phyloP scores from a whole-genome alignment of 192 early-diverging fungal genomes.

The Dissophora globulifera region DNA sequence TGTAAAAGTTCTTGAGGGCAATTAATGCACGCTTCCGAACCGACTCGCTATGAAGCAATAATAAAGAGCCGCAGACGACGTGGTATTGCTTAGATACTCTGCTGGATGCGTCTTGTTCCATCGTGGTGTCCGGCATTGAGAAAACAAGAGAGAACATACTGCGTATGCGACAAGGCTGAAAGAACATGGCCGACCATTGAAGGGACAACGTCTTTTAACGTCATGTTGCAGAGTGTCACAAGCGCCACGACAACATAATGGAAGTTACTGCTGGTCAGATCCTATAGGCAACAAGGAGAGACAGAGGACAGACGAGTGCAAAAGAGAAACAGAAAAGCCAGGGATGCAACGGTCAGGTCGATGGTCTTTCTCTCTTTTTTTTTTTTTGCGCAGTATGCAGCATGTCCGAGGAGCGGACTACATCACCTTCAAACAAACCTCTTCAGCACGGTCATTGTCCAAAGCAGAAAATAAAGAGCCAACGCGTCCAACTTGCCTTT shows the following conservation, averaged over 20 bases:
- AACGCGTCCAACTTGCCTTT: conserved; percentile 53
- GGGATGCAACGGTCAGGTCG: too few species aligned
- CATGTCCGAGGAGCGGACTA: not conserved
- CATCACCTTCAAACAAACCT: not conserved
- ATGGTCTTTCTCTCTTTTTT: too few species aligned
- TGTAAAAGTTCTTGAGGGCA: conserved; percentile 56
- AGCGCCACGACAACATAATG: conserved; percentile 61
- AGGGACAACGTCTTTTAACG: conserved; percentile 55
- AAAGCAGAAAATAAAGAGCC: too few species aligned
- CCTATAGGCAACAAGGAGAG: conserved; percentile 32
- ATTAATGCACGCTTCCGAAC: conserved; percentile 63
- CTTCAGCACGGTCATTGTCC: too few species aligned
- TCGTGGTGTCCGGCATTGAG: too few species aligned
- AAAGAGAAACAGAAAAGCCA: too few species aligned
- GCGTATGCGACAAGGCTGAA: conserved; percentile 48
- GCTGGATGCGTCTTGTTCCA: too few species aligned
- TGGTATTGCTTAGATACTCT: too few species aligned
- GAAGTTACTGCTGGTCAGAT: conserved; percentile 64
- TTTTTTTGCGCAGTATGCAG: too few species aligned
- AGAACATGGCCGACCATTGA: conserved; percentile 55
- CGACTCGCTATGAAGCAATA: conserved; percentile 59
- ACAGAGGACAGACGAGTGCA: too few species aligned
- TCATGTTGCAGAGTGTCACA: conserved; percentile 59
- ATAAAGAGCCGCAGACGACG: too few species aligned
- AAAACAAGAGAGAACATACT: too few species aligned